Evolutionary conservation across 2,329 filamentous ascomycete species (phyloP).

Genomic region (Claviceps paspali): DNA sequence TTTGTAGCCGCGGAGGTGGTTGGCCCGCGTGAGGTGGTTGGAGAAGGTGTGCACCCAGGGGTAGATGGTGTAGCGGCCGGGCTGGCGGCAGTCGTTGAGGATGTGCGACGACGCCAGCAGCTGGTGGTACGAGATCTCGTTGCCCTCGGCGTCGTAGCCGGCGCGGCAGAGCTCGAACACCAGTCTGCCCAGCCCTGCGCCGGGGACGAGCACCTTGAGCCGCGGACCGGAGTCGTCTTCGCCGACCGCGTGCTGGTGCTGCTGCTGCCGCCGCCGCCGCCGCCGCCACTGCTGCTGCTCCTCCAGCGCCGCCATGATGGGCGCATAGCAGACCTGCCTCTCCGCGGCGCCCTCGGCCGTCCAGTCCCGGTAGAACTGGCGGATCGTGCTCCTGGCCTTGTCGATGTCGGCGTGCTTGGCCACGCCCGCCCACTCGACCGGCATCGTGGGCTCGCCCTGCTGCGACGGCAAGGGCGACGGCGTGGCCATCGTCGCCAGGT

Average conservation of each 20-base stretch:
- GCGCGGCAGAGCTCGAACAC: conserved; percentile 70
- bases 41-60: conserved; percentile 84
- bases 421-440: conserved; percentile 50
- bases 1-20: conserved; percentile 59
- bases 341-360: conserved; percentile 61
- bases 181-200: conserved; percentile 74
- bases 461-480: conserved; percentile 18
- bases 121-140: conserved; percentile 94
- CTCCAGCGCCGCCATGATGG: conserved; percentile 52
- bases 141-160: conserved; percentile 70
- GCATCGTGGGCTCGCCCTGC: conserved; percentile 29
- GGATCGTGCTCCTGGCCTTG: conserved; percentile 81
- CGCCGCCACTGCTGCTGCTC: conserved; percentile 22
- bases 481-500: conserved; percentile 41
- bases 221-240: conserved; percentile 23
- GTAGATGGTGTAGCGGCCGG: conserved; percentile 55
- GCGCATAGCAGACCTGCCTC: conserved; percentile 60
- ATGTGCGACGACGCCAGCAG: conserved; percentile 72
- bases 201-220: conserved; percentile 66
- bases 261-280: conserved; percentile 20
- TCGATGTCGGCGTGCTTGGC: conserved; percentile 66
- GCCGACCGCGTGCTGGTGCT: conserved; percentile 21
- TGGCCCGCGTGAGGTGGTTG: conserved; percentile 57
- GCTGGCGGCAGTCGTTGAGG: conserved; percentile 48
- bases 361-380: conserved; percentile 95